Conservation (phyloP, 768 basidiomycete species). For the Multifurca ochricompacta region DNA sequence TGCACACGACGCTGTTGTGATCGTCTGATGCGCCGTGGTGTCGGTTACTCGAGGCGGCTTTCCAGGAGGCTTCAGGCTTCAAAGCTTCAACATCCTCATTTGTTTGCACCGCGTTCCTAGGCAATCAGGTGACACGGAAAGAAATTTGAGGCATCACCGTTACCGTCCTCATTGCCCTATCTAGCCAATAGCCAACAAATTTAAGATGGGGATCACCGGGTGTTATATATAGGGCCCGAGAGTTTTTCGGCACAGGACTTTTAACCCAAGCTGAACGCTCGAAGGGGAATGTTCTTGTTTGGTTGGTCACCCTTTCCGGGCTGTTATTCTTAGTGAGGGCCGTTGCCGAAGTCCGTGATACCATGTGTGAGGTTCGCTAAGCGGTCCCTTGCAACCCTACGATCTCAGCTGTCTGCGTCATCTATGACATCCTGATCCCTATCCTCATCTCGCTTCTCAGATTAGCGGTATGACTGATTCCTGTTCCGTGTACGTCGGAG, state of each 20-base stretch:
- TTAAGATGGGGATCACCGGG: not conserved
- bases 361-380: not conserved
- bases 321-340: not conserved
- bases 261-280: not conserved
- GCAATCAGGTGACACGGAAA: not conserved
- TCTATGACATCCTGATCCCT: not conserved
- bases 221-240: not conserved
- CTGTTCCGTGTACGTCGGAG: conserved; percentile 8
- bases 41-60: not conserved
- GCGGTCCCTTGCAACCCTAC: not conserved
- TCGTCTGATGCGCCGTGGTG: not conserved
- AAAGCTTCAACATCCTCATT: not conserved
- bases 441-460: not conserved
- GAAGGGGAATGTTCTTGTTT: not conserved
- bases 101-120: not conserved
- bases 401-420: conserved; percentile 1
- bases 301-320: not conserved
- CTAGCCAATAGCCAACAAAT: conserved; percentile 1
- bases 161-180: not conserved
- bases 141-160: not conserved
- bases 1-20: not conserved
- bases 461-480: not conserved
- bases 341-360: not conserved
- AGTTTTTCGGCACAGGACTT: not conserved
- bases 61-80: not conserved